Evolutionary conservation across 108 stramenopile genomes (phyloP).

Genomic region (Chaetoceros muelleri): DNA sequence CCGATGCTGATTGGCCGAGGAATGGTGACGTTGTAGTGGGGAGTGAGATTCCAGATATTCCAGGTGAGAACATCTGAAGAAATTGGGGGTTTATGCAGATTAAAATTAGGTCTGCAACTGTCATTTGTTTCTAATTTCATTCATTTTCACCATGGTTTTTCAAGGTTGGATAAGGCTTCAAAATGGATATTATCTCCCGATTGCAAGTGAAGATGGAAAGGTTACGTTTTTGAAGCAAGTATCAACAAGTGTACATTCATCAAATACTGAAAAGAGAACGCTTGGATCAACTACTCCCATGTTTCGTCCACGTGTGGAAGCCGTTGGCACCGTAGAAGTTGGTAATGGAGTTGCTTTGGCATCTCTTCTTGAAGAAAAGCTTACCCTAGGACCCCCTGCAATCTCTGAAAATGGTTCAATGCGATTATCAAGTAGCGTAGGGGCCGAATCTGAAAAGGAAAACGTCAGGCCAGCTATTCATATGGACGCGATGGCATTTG

Average conservation of each 20-base stretch:
- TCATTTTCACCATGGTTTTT: constrained; percentile 1
- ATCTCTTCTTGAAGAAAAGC: constrained; percentile 28
- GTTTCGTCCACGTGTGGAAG: constrained; percentile 24
- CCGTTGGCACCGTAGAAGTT: constrained; percentile 8
- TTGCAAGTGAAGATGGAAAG: constrained; percentile 63
- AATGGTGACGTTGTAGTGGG: constrained; percentile 87
- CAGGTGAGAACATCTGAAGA: constrained; percentile 33
- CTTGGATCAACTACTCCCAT: constrained; percentile 69
- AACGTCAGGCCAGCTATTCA: constrained; percentile 78
- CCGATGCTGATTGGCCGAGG: constrained; percentile 88
- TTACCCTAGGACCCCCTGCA: constrained; percentile 10
- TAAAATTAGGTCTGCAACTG: constrained; percentile 4
- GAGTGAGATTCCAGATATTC: constrained; percentile 59
- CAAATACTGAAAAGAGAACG: constrained; percentile 58
- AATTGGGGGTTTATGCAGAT: too few relatives aligned
- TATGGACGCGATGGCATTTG: constrained; percentile 99
- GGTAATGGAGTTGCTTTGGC: constrained; percentile 14
- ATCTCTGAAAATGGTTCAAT: constrained; percentile 11
- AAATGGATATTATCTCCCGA: constrained; percentile 86
- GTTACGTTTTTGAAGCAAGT: constrained; percentile 66
- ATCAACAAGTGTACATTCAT: constrained; percentile 44
- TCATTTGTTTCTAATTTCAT: background rate
- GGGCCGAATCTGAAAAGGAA: constrained; percentile 12
- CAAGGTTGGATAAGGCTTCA: constrained; percentile 78
- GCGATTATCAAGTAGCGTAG: background rate